Base-by-base conservation (phyloP, 306 rosid genomes). In the Trifolium subterraneum region DNA sequence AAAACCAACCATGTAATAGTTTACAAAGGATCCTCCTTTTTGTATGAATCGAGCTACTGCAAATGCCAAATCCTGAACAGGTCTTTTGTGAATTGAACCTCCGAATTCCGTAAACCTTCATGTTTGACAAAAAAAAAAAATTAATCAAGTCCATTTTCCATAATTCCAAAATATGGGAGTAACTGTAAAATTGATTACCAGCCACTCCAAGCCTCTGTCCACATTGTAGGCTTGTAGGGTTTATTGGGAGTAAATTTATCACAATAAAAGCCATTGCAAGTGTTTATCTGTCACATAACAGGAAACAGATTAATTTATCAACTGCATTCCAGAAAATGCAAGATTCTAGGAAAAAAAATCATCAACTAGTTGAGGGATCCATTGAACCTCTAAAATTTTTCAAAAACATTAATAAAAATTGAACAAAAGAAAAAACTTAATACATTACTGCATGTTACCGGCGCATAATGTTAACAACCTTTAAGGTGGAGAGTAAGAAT, bases 151-250 rank as follows among this genome's bases (percentile, higher is more conserved):
- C 64, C 74, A 60, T 60, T 71, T 71, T 50, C 23, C 66, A 45
- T 52, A 68, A 69, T 69, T 69, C 79, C 58, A 38, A 59, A 69
- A 31, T 27, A 42, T 36, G 22, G 58, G 67, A 64, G 31, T 38
- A 71, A 78, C 50, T 77, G 31, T 27, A 59, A 76, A 18, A 55
- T 69, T 72, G n/a, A 79, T 76, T 84, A 95, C 99, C 99, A 95
- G 81, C 99, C 99, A 81, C 92, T 95, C 99, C 99, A 95, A 71
- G 99, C 97, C 85, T 95, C 99, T 11, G 99, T 95, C 99, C 99
- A 95, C 33, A 95, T 87, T 54, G 91, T 79, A 58, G 99, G 99
- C 77, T 95, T 95, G 79, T 95, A 84, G 22, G 99, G 98, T 77
- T 67, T 92, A 76, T 95, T 95, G 70, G 99, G 97, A 75, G 96